These are phyloP conservation scores for Euclidium syriacum DNA, from an alignment of 345 rosid genomes.

Conservation along the genomic window DNA sequence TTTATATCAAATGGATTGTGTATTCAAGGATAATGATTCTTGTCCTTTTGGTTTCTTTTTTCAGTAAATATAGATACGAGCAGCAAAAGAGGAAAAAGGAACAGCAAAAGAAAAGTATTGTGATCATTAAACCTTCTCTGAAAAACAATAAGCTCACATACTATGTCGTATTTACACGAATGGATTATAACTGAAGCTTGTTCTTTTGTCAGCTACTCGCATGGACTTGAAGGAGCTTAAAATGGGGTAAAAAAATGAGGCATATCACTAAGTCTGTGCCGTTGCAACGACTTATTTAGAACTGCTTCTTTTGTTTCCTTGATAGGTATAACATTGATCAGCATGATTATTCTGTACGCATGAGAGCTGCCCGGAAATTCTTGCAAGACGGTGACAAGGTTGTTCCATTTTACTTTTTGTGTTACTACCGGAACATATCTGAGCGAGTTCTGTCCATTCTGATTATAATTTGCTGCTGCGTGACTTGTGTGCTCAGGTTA, in stretches of 20 bases:
- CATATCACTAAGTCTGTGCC: background rate
- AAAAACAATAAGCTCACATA: background rate
- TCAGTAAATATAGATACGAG: slow-evolving; percentile 82
- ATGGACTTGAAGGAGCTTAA: slow-evolving; percentile 84
- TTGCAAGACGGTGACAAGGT: slow-evolving; percentile 93
- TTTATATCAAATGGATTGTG: slow-evolving; percentile 2
- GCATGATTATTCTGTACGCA: slow-evolving; percentile 86
- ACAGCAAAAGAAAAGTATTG: slow-evolving; percentile 84
- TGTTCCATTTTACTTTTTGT: background rate
- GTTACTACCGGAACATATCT: background rate
- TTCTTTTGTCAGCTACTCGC: slow-evolving; percentile 53
- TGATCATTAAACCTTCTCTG: slow-evolving; percentile 33
- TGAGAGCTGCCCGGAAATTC: slow-evolving; percentile 82
- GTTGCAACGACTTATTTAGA: background rate
- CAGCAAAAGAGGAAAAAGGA: slow-evolving; percentile 76
- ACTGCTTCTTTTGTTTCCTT: slow-evolving; percentile 7
- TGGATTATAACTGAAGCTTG: slow-evolving; percentile 33
- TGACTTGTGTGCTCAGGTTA: slow-evolving; percentile 56
- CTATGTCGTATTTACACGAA: slow-evolving; percentile 9
- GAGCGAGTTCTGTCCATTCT: background rate
- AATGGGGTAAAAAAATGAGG: slow-evolving; percentile 67
- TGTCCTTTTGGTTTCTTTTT: slow-evolving; percentile 4
- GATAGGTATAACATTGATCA: slow-evolving; percentile 86
- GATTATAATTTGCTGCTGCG: slow-evolving; percentile 2
- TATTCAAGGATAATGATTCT: slow-evolving; percentile 6